Evolutionary conservation across 2,329 filamentous ascomycete species (phyloP).

Genomic region (Cordyceps cicadae): DNA sequence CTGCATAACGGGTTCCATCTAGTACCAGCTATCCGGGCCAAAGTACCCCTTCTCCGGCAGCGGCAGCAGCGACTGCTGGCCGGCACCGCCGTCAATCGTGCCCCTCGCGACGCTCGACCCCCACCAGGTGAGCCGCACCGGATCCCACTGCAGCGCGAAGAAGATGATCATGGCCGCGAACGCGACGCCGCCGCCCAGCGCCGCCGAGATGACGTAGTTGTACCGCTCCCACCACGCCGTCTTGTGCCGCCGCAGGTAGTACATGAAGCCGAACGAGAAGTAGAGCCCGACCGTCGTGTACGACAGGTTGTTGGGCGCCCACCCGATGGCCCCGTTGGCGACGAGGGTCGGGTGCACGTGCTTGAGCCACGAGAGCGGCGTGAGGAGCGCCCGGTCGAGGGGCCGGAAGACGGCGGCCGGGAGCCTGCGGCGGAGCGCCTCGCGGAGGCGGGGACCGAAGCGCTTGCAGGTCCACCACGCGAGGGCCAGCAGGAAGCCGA

Average conservation of each 20-base stretch:
- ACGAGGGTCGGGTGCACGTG: conserved; percentile 34
- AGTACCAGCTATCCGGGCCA: conserved; percentile 7
- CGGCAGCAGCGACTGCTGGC: not conserved
- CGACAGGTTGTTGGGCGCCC: conserved; percentile 34
- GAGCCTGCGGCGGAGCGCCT: conserved; percentile 1
- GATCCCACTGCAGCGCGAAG: conserved; percentile 33
- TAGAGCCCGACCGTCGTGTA: conserved; percentile 36
- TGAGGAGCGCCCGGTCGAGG: conserved; percentile 17
- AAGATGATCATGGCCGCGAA: conserved; percentile 34
- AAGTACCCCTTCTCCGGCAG: not conserved
- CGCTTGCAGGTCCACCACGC: conserved; percentile 55
- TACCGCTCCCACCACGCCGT: conserved; percentile 38
- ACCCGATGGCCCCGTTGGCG: conserved; percentile 32
- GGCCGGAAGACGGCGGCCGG: conserved; percentile 13
- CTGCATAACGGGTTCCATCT: not conserved
- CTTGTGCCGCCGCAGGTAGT: conserved; percentile 29
- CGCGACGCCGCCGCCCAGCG: conserved; percentile 33
- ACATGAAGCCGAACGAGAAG: conserved; percentile 35
- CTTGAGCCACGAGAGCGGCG: conserved; percentile 21
- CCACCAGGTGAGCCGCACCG: conserved; percentile 32
- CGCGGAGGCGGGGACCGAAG: conserved; percentile 34
- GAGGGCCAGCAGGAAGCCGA: conserved; percentile 23
- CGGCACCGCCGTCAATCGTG: conserved; percentile 15
- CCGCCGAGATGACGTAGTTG: conserved; percentile 35
- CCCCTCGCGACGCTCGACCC: conserved; percentile 22